Evolutionary conservation across 805 yeast genomes (phyloP), one percentile per base, ranked within the genome.

Genomic region (Lipomyces lipofer): DNA sequence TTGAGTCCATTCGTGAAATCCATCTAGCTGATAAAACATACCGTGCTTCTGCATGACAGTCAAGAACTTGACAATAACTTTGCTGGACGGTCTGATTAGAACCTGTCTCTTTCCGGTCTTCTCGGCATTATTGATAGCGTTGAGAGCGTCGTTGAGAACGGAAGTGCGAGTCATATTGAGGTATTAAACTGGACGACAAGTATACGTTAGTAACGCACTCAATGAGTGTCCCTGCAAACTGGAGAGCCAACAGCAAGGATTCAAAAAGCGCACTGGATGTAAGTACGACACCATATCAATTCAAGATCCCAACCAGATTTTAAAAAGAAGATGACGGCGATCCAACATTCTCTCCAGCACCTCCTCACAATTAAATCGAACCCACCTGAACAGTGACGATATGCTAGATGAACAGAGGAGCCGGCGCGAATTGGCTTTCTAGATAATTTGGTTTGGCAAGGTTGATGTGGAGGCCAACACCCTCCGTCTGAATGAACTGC

Each of bases 61-160:
- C 77, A 91, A 83, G 81, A 89, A 91, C 81, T 89, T 91, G 86
- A 91, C 84, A 81, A 91, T 90, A 71, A 91, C 97, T 87, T 91
- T 91, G 75, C 97, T 91, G 52, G 97, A 89, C 67, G 97, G 97
- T 85, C 97, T 88, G 80, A 91, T 86, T 76, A 91, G 79, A 72
- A 91, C 97, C 82, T 91, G 97, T 82, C 97, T 88, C 84, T 91
- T 91, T 79, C 97, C 97, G 79, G 96, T 85, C 82, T 90, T 91
- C 82, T 91, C 97, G 80, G 97, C 97, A 79, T 91, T 91, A 94
- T 90, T 89, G 80, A 91, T 91, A 72, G 96, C 85, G 81, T 91
- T 91, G 72, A 91, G 86, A 75, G 97, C 97, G 82, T 91, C 97
- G 75, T 96, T 97, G 78, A 91, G 87, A 78, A 88, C 97, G 71